Base-by-base conservation (phyloP, 73 alveolate genomes). In the Breviolum minutum region DNA sequence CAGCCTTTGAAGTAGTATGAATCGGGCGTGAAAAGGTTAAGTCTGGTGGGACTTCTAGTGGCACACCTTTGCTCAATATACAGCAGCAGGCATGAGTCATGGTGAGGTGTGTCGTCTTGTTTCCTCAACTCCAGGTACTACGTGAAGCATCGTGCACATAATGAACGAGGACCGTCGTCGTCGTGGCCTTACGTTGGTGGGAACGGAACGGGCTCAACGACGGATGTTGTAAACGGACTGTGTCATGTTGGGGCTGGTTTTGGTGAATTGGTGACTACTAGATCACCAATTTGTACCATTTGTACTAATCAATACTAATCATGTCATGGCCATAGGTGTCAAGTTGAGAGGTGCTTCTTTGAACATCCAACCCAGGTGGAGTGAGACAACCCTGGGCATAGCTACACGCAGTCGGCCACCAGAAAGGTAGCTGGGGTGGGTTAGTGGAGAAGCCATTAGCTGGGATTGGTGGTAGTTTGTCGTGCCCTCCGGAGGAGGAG, bases 361-460 rank as follows among this genome's bases (percentile, higher is more conserved):
- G 54, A 40, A 40, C 54, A 40, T 40, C 54, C 54, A 40, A 40
- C 92, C 71, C 48, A 92, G 97, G 97, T 92, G 97, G 97, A 92
- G 97, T 30, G 97, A 92, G 89, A 92, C 97, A 29, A 92, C 97
- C 80, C 80, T 92, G 63, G 97, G 97, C 90, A 92, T 92, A 16
- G 97, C 97, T 32, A 92, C 97, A 4, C 97, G 97, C 12, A 80
- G 88, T 14, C 88, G 97, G 54, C 97, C 97, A 6, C 97, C 97
- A 2, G 97, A 92, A 48, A 92, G 83, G 97, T 60, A n/a, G 24
- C 88, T n/a, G 74, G 74, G 24, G 24, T 13, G 74, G 11, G 74
- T 66, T 11, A 66, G 74, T 11, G 74, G 24, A 11, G 74, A 66
- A 66, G 74, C 74, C n/a, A n/a, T n/a, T n/a, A n/a, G n/a, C n/a